These are phyloP conservation scores for Pythium periplocum DNA, from an alignment of 352 stramenopile genomes.

Conservation along the genomic window DNA sequence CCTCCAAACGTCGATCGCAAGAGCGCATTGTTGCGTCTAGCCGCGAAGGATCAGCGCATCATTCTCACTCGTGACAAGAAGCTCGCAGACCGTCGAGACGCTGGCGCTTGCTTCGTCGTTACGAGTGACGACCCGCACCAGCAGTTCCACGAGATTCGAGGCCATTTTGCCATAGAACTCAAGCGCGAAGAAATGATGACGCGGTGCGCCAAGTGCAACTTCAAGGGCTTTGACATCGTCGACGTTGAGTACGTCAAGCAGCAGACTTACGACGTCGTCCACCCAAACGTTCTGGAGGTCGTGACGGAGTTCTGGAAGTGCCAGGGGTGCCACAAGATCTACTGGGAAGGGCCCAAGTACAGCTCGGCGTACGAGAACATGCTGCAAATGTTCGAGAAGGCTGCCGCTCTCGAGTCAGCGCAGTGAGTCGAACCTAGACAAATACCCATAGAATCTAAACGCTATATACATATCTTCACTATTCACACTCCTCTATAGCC, in stretches of 20 bases:
- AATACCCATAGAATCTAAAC: no score
- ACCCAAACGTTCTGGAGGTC: slow-evolving; percentile 42
- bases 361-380: slow-evolving; percentile 56
- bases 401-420: background rate
- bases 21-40: slow-evolving; percentile 34
- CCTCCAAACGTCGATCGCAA: slow-evolving; percentile 36
- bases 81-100: slow-evolving; percentile 52
- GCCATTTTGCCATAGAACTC: slow-evolving; percentile 59
- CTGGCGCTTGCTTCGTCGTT: slow-evolving; percentile 71
- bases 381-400: slow-evolving; percentile 35
- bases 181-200: slow-evolving; percentile 72
- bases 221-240: slow-evolving; percentile 54
- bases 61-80: slow-evolving; percentile 75
- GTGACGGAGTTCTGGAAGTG: slow-evolving; percentile 73
- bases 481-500: background rate
- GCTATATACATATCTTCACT: background rate
- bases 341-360: slow-evolving; percentile 80
- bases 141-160: slow-evolving; percentile 75
- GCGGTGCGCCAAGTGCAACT: slow-evolving; percentile 63
- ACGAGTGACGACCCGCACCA: slow-evolving; percentile 59
- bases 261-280: slow-evolving; percentile 50
- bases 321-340: slow-evolving; percentile 56
- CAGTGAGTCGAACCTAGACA: no score
- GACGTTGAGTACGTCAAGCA: slow-evolving; percentile 40
- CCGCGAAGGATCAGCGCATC: slow-evolving; percentile 62